Evolutionary conservation across 805 yeast species (phyloP).

Genomic region (Monosporozyma yasuniensis): DNA sequence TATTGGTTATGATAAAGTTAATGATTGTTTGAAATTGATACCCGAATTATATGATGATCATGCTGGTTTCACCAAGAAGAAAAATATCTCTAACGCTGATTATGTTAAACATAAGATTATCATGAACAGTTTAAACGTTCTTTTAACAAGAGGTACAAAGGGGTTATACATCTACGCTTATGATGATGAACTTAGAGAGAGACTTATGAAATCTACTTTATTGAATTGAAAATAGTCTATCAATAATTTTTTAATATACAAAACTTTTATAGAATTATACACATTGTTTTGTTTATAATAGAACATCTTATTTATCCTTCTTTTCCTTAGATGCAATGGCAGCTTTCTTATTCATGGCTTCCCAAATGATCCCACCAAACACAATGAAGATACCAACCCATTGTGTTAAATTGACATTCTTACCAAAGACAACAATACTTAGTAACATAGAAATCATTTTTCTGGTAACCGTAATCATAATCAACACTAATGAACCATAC

Average conservation of each 20-base stretch:
- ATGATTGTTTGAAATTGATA: conserved; percentile 29
- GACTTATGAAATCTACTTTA: conserved; percentile 17
- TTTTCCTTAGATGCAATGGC: not conserved
- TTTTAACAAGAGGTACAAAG: conserved; percentile 38
- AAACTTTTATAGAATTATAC: not conserved
- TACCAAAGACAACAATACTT: conserved; percentile 84
- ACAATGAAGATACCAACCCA: conserved; percentile 76
- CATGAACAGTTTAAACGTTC: conserved; percentile 37
- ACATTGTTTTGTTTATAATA: not conserved
- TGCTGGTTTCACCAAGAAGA: conserved; percentile 38
- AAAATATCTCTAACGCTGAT: conserved; percentile 32
- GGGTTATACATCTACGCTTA: conserved; percentile 38
- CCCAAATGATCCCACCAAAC: conserved; percentile 77
- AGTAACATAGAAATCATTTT: conserved; percentile 93
- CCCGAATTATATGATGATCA: conserved; percentile 37
- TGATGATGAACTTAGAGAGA: conserved; percentile 32
- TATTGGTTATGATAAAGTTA: conserved; percentile 32
- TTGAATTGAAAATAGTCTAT: not conserved
- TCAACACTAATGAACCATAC: conserved; percentile 76
- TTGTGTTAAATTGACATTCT: conserved; percentile 50
- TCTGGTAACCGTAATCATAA: conserved; percentile 91
- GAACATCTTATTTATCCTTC: not conserved
- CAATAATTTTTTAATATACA: not conserved
- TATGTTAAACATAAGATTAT: conserved; percentile 34
- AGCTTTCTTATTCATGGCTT: conserved; percentile 45